Percentiles rank a stretch among this genome's conserved stretches.
Evolutionary conservation across 768 basidiomycete species (phyloP).

Genomic region (Podaxis mareebaensis): DNA sequence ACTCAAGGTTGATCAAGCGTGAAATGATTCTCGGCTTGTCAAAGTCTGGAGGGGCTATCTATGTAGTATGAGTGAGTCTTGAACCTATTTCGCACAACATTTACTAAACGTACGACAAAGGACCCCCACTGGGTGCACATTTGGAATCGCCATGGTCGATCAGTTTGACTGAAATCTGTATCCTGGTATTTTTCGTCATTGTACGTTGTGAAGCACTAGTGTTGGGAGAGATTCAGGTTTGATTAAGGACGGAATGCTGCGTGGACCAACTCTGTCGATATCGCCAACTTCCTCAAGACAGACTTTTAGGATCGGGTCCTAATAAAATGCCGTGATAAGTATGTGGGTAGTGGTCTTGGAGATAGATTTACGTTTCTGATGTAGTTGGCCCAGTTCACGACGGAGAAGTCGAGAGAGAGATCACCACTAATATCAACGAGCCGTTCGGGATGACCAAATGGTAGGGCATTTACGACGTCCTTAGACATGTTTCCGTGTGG

Average conservation of each 20-base stretch:
- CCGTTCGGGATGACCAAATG: conserved; percentile 48
- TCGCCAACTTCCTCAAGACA: not conserved
- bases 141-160: conserved; percentile 89
- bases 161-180: conserved; percentile 64
- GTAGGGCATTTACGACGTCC: conserved; percentile 33
- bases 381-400: conserved; percentile 75
- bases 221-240: not conserved
- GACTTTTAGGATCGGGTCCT: not conserved
- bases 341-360: not conserved
- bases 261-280: not conserved
- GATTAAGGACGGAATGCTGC: not conserved
- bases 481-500: not conserved
- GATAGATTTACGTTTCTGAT: conserved; percentile 47
- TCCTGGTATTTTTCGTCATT: conserved; percentile 65
- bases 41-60: conserved; percentile 77
- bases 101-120: conserved; percentile 57
- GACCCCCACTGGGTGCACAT: conserved; percentile 97
- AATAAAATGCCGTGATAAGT: not conserved
- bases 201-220: conserved; percentile 84
- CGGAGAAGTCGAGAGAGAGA: conserved; percentile 53
- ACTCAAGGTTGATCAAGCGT: conserved; percentile 52
- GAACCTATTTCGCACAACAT: not conserved
- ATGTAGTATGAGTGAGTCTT: not conserved
- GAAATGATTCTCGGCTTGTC: conserved; percentile 77
- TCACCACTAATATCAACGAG: conserved; percentile 47